These are phyloP conservation scores for Fragaria vesca DNA, from an alignment of 306 rosid genomes.

Conservation along the genomic window DNA sequence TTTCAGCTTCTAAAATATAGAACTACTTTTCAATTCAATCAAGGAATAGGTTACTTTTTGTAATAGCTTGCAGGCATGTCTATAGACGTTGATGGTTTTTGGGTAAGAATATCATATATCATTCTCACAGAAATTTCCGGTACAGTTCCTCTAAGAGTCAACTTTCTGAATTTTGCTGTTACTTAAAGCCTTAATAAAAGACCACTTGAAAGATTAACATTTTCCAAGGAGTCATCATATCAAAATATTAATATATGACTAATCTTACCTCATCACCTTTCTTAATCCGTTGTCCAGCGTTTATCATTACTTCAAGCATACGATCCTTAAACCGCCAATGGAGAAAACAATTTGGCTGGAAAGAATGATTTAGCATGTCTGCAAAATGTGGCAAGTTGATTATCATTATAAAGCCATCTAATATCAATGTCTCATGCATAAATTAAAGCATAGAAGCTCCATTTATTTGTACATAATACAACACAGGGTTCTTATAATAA, in stretches of 20 bases:
- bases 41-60: not conserved
- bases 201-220: not conserved
- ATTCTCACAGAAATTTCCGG: not conserved
- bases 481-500: not conserved
- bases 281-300: constrained; percentile 80
- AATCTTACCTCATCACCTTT: constrained; percentile 85
- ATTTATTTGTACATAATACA: not conserved
- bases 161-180: not conserved
- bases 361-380: constrained; percentile 98
- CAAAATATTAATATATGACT: constrained; percentile 18
- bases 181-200: not conserved
- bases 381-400: constrained; percentile 32
- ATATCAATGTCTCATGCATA: not conserved
- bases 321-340: constrained; percentile 98
- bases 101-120: not conserved
- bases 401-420: constrained; percentile 14
- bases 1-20: not conserved
- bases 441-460: not conserved
- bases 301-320: constrained; percentile 97
- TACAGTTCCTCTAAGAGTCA: not conserved
- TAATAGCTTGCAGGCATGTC: not conserved
- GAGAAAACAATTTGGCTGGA: constrained; percentile 87
- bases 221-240: constrained; percentile 17
- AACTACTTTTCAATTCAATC: not conserved
- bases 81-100: not conserved